phyloP scores from a whole-genome alignment of 192 early-diverging fungal species.

The Coemansia biformis region DNA sequence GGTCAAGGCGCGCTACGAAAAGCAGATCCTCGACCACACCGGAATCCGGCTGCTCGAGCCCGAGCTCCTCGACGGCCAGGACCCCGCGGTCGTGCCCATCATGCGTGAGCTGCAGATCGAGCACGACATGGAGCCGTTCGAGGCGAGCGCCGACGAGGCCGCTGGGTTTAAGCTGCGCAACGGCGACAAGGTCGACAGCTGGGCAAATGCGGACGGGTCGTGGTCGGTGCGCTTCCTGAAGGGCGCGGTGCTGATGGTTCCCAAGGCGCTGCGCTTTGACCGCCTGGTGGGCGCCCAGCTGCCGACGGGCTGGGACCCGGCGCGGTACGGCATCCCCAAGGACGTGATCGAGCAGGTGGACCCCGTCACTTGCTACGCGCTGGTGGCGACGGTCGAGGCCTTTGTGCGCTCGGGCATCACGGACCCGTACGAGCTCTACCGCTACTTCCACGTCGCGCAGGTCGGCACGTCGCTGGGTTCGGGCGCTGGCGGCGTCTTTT shows the following conservation, averaged over 20 bases:
- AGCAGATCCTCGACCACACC: conserved; percentile 83
- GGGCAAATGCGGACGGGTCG: conserved; percentile 30
- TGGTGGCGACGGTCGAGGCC: conserved; percentile 89
- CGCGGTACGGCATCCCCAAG: conserved; percentile 85
- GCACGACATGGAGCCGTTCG: conserved; percentile 81
- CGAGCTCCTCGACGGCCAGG: conserved; percentile 63
- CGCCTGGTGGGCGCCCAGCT: conserved; percentile 88
- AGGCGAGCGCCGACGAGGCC: conserved; percentile 82
- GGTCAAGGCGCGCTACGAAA: conserved; percentile 88
- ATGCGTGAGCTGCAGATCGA: conserved; percentile 87
- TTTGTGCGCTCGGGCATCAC: conserved; percentile 86
- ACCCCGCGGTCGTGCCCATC: conserved; percentile 78
- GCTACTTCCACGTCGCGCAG: conserved; percentile 89
- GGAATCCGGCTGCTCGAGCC: conserved; percentile 55
- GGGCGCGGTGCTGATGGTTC: conserved; percentile 81
- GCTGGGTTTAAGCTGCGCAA: conserved; percentile 78
- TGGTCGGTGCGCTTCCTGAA: conserved; percentile 77
- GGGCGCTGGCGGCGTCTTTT: conserved; percentile 82
- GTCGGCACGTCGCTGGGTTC: conserved; percentile 87
- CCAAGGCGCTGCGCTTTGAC: conserved; percentile 92
- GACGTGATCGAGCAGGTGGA: conserved; percentile 92
- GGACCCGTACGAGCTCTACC: conserved; percentile 96
- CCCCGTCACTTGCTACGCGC: conserved; percentile 79
- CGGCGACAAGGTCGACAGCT: conserved; percentile 65
- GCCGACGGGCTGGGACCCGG: conserved; percentile 91